Evolutionary conservation across 192 early-diverging fungal genomes (phyloP), one percentile per base, ranked within the genome.

Genomic region (Coemansia sp.): DNA sequence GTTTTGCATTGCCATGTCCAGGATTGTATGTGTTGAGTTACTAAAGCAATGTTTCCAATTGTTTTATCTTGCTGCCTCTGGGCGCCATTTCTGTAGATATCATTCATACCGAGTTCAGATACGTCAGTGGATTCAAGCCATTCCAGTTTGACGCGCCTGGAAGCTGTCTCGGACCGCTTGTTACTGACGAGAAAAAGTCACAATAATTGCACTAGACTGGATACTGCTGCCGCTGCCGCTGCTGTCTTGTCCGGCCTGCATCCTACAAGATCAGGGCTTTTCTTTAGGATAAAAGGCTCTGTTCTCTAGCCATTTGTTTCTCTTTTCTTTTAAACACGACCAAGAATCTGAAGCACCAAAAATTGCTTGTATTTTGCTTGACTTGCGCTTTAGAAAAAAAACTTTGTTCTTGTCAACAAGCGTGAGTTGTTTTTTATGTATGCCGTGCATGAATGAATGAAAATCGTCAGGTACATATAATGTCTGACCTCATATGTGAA

Each of bases 111-210:
- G 71, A 77, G 57, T 77, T 82, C 58, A 60, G 80, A 55, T 71
- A 77, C 66, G 75, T 82, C 49, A 71, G 28, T 29, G 80, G 80
- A 33, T 82, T 82, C 66, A 73, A 61, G 63, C 80, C 80, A 5
- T 82, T 82, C 62, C 80, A 82, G 75, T 74, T 76, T 55, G 60
- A 82, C 42, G 64, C 80, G 20, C 80, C 80, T 0, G 80, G 80
- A 30, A 82, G 80, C 75, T 82, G 80, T 56, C 80, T 82, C n/a
- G 78, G 60, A 29, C 70, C 78, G 1, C 67, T 81, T 10, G 50
- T 51, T 36, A 31, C 61, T 32, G 49, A 63, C 4, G 56, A 59
- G 22, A 33, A 33, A 42, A 52, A 38, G 48, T 48, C 45, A 45
- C 48, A 61, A 25, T 61, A 61, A n/a, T n/a, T n/a, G n/a, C n/a